Conservation (phyloP, 495 filamentous ascomycete species). For the Xylaria intraflava region DNA sequence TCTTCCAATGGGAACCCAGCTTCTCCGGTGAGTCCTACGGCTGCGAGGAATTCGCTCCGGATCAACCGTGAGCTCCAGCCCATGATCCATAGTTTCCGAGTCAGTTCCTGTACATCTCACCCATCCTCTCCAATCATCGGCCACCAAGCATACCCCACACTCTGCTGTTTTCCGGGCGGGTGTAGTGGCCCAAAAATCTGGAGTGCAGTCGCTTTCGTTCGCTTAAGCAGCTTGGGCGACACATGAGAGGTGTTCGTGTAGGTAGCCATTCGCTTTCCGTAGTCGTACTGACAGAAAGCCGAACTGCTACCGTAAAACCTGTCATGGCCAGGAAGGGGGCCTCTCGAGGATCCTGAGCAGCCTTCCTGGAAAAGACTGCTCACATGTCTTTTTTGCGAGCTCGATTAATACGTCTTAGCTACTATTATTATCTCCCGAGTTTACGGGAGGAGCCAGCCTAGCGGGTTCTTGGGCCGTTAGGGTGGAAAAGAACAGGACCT, state of each 20-base stretch:
- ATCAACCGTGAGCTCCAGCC: slow-evolving; percentile 20
- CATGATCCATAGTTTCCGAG: slow-evolving; percentile 7
- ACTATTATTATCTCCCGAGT: slow-evolving; percentile 16
- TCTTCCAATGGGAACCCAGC: slow-evolving; percentile 20
- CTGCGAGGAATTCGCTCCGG: slow-evolving; percentile 26
- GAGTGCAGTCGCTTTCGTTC: slow-evolving; percentile 29
- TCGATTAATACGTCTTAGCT: background rate
- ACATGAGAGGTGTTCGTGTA: slow-evolving; percentile 15
- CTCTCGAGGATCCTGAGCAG: slow-evolving; percentile 8
- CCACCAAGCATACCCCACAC: slow-evolving; percentile 32
- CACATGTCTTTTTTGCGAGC: slow-evolving; percentile 1
- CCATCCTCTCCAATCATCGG: slow-evolving; percentile 4
- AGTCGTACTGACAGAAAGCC: slow-evolving; percentile 28
- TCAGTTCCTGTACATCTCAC: slow-evolving; percentile 18
- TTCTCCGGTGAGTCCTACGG: slow-evolving; percentile 18
- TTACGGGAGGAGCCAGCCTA: background rate
- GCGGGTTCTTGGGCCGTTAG: slow-evolving; percentile 12
- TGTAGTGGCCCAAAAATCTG: slow-evolving; percentile 27
- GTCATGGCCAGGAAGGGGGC: slow-evolving; percentile 6
- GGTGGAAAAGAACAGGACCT: background rate
- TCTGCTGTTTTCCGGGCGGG: slow-evolving; percentile 18
- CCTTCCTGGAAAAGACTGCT: slow-evolving; percentile 11
- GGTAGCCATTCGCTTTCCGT: slow-evolving; percentile 21
- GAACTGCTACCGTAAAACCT: too few relatives aligned
- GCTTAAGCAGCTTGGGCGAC: slow-evolving; percentile 26